Evolutionary conservation across 2,329 filamentous ascomycete genomes (phyloP), one percentile per base, ranked within the genome.

Genomic region (Diaporthe batatas): DNA sequence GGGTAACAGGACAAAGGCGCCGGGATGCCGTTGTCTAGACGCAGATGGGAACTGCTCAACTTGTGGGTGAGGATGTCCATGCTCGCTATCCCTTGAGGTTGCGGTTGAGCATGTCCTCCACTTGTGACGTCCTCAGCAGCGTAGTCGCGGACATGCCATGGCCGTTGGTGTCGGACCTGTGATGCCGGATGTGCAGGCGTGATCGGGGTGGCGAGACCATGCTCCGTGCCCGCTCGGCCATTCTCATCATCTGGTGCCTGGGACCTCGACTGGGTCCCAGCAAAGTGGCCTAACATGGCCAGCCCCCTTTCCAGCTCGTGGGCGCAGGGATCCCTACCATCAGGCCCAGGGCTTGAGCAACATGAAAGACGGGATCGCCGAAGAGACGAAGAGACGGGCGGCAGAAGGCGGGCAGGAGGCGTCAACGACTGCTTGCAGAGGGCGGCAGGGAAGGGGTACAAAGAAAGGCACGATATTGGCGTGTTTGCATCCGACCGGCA

Each of bases 281-380:
- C 64, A n/a, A 44, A 58, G 62, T 76, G 72, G 14, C 75, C 72
- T 32, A 73, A 73, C 53, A 75, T 74, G 39, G 73, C 73, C 73
- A 23, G 70, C 73, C 70, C 75, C 62, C 49, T 49, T 69, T 57
- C 64, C 72, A 53, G 51, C 49, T 44, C 59, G 47, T 53, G 29
- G 70, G 47, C 21, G 36, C 11, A 49, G 44, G 39, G 32, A 23
- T 59, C 51, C 44, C 58, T 59, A 65, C 23, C 58, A 65, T 73
- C 67, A 39, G 54, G 18, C 6, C 51, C 29, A 42, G 12, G 55
- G 32, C 29, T 47, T 23, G 12, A 25, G 47, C 23, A 25, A 59
- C 34, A 51, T 55, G 47, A 21, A 53, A 42, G 53, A 67, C 42
- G 73, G 65, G 18, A 57, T 36, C 21, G 36, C 54, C 68, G 34